Percentiles rank a stretch among this genome's conserved stretches.
Conservation (phyloP, 177 flowering plant species). For the Tripterygium wilfordii region DNA sequence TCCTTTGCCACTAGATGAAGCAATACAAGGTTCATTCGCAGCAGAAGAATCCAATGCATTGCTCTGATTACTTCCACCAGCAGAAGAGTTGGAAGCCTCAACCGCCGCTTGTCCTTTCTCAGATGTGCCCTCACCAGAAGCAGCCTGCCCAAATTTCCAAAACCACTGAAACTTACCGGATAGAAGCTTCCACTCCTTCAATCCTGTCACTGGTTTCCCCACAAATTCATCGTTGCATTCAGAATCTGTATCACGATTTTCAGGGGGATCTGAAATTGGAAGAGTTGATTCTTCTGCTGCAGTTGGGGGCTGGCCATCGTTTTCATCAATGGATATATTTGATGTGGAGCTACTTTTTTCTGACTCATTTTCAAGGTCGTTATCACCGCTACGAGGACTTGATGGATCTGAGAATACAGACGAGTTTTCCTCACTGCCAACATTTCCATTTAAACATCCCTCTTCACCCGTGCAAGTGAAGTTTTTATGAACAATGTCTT, state of each 20-base stretch:
- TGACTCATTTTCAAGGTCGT: slow-evolving; percentile 47
- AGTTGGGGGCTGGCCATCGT: slow-evolving; percentile 23
- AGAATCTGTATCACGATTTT: slow-evolving; percentile 11
- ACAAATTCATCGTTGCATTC: slow-evolving; percentile 13
- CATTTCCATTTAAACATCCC: slow-evolving; percentile 25
- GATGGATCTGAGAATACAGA: slow-evolving; percentile 50
- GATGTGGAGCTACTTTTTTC: slow-evolving; percentile 71
- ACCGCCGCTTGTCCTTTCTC: slow-evolving; percentile 31
- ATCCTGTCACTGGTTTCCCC: slow-evolving; percentile 17
- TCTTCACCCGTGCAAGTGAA: slow-evolving; percentile 21
- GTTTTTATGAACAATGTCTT: slow-evolving; percentile 16
- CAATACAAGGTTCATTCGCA: slow-evolving; percentile 16
- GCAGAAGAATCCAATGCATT: slow-evolving; percentile 13
- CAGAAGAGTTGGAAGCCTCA: slow-evolving; percentile 26
- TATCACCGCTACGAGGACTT: slow-evolving; percentile 39
- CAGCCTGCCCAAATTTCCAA: slow-evolving; percentile 71
- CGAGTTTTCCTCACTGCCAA: slow-evolving; percentile 56
- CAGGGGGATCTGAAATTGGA: slow-evolving; percentile 34
- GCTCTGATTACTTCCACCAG: slow-evolving; percentile 17
- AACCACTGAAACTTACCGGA: slow-evolving; percentile 65
- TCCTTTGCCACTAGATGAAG: slow-evolving; percentile 21
- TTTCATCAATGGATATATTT: slow-evolving; percentile 42
- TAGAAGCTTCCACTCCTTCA: slow-evolving; percentile 46
- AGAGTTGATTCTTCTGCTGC: slow-evolving; percentile 29
- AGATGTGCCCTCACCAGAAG: slow-evolving; percentile 40